phyloP scores from a whole-genome alignment of 371 early-diverging fungal species.

The Dipsacomyces acuminosporus region DNA sequence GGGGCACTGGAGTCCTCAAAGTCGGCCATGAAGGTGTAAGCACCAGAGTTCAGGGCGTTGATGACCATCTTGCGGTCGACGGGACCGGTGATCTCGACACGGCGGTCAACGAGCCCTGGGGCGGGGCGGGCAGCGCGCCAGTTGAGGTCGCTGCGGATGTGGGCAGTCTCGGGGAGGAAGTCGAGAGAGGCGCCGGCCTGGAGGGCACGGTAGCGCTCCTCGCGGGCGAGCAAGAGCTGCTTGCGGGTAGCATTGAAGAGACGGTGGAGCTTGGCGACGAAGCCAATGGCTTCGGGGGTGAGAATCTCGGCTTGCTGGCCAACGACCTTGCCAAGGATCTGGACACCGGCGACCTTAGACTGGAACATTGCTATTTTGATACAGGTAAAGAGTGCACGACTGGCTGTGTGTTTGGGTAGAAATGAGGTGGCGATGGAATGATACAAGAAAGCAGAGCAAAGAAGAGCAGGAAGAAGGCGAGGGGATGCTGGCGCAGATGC shows the following conservation, averaged over 20 bases:
- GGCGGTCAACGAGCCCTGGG: constrained; percentile 85
- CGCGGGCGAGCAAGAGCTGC: constrained; percentile 67
- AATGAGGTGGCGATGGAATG: no score
- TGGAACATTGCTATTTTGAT: constrained; percentile 29
- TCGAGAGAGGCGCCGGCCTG: constrained; percentile 80
- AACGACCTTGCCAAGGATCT: constrained; percentile 60
- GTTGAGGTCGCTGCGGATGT: constrained; percentile 78
- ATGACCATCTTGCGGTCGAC: constrained; percentile 98
- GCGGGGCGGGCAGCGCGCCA: constrained; percentile 89
- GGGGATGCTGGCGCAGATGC: no score
- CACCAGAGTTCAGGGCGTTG: constrained; percentile 91
- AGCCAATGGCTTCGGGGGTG: constrained; percentile 70
- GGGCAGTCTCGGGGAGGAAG: constrained; percentile 86
- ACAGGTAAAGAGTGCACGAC: no score
- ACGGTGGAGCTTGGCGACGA: constrained; percentile 80
- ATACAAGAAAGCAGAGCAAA: no score
- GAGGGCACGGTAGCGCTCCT: constrained; percentile 68
- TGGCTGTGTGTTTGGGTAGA: not conserved
- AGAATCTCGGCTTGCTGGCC: constrained; percentile 64
- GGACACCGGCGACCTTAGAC: constrained; percentile 58
- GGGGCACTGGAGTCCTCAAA: constrained; percentile 95
- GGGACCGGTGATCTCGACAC: constrained; percentile 97
- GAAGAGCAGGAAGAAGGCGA: not conserved
- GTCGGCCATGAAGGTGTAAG: constrained; percentile 94
- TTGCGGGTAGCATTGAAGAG: constrained; percentile 83